These are phyloP conservation scores for Metarhizium robertsii DNA, from an alignment of 2,329 filamentous ascomycete species.

Conservation along the genomic window DNA sequence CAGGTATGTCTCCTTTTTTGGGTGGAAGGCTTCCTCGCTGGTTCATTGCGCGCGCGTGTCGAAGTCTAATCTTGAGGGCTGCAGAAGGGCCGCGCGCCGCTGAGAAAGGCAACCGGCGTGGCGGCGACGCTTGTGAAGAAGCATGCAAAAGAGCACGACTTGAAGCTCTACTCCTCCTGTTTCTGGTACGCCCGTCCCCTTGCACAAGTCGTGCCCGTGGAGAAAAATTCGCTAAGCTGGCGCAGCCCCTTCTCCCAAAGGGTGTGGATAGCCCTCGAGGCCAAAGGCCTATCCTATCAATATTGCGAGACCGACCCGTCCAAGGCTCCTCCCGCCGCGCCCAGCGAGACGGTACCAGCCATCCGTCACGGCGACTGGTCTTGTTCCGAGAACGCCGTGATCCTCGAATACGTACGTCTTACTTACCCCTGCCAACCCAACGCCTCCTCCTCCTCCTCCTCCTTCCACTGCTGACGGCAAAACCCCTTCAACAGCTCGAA, in stretches of 20 bases:
- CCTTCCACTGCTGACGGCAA: no score
- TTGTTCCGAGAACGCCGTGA: slow-evolving; percentile 70
- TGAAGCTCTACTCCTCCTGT: slow-evolving; percentile 75
- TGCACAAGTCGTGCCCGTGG: background rate
- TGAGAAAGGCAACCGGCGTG: slow-evolving; percentile 62
- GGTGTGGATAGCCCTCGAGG: slow-evolving; percentile 81
- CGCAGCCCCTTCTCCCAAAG: slow-evolving; percentile 72
- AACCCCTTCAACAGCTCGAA: slow-evolving; percentile 43
- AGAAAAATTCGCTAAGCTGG: background rate
- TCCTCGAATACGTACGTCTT: slow-evolving; percentile 69
- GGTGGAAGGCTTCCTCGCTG: background rate
- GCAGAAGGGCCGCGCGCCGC: slow-evolving; percentile 51
- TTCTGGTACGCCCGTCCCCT: slow-evolving; percentile 54
- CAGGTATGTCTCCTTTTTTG: slow-evolving; percentile 10
- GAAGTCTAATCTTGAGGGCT: background rate
- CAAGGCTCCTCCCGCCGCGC: slow-evolving; percentile 60
- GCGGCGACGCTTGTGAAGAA: slow-evolving; percentile 61
- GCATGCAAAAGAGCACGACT: slow-evolving; percentile 57
- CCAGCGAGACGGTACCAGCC: slow-evolving; percentile 31
- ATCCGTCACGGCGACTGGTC: slow-evolving; percentile 73
- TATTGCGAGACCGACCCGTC: slow-evolving; percentile 82
- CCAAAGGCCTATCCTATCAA: slow-evolving; percentile 70
- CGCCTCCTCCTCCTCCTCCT: no score
- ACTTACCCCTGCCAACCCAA: background rate
- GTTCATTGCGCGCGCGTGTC: background rate